A percentile compares a stretch with the other conserved stretches of the same genome.
phyloP scores from a whole-genome alignment of 768 basidiomycete species.

The Lentinus tigrinus region DNA sequence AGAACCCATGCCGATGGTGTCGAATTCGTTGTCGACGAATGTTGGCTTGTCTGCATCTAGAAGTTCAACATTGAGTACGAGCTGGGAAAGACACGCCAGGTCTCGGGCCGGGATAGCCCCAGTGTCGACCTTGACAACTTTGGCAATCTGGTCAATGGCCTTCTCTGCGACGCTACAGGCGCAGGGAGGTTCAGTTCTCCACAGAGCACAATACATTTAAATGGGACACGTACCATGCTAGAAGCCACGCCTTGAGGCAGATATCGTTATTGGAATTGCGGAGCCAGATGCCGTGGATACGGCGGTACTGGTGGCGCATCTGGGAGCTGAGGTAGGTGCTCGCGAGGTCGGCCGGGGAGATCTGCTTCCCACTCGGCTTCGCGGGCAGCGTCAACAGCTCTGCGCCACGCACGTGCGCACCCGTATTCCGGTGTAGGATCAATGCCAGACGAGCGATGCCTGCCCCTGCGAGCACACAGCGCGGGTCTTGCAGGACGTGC shows the following conservation, averaged over 20 bases:
- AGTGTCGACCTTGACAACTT: slow-evolving; percentile 14
- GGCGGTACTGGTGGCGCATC: background rate
- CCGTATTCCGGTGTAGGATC: background rate
- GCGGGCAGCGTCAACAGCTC: background rate
- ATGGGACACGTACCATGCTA: slow-evolving; percentile 23
- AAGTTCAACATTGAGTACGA: slow-evolving; percentile 33
- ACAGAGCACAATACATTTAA: background rate
- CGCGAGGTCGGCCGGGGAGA: background rate
- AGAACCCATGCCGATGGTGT: slow-evolving; percentile 17
- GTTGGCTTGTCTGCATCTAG: slow-evolving; percentile 34
- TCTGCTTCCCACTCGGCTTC: background rate
- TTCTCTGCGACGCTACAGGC: slow-evolving; percentile 25
- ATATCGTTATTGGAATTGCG: slow-evolving; percentile 25
- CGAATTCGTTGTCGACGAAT: slow-evolving; percentile 36
- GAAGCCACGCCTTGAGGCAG: slow-evolving; percentile 39
- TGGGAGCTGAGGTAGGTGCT: background rate
- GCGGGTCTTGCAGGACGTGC: background rate
- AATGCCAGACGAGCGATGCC: background rate
- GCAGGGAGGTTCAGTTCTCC: background rate
- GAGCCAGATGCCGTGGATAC: slow-evolving; percentile 34
- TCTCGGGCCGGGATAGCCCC: slow-evolving; percentile 26
- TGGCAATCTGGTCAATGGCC: background rate
- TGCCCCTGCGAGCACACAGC: background rate
- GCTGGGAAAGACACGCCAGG: slow-evolving; percentile 27
- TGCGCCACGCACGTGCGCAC: background rate